Evolutionary conservation across 2,329 filamentous ascomycete species (phyloP), one percentile per base, ranked within the genome.

Genomic region (Teratosphaeria gauchensis): DNA sequence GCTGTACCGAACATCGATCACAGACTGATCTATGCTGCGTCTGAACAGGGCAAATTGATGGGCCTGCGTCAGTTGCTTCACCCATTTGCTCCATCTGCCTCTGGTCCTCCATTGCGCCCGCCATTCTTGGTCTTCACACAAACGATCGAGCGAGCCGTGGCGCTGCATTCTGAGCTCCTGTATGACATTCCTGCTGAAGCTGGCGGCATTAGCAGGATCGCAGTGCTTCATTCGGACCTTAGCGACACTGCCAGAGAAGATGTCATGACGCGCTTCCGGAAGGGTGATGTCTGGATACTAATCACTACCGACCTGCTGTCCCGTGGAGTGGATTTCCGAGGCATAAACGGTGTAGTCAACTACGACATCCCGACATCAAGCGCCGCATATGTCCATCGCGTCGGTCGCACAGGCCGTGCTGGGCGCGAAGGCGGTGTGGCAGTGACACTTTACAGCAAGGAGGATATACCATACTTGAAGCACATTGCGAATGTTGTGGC

Each of bases 91-190:
- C 76, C 77, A 11, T 80, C 84, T 0, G 80, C 84, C 31, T 77
- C 79, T 6, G 65, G 68, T 21, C 73, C 78, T 7, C 75, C 78
- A 2, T 79, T 97, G 53, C 85, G 89, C 0, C 90, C 94, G 0
- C 94, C 94, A 0, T 96, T 96, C 75, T 81, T 99, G 5, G 87
- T 99, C 61, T 99, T 99, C 73, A 94, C 92, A 0, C 94, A 99
- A 75, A 96, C 92, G 0, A 96, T 99, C 59, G 87, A 92, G 56
- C 85, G 94, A 66, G 94, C 94, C 0, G 84, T 88, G 33, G 91
- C 94, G 4, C 81, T 99, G 1, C 86, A 95, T 71, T 86, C 89
- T 35, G 94, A 99, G 73, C 82, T 99, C 32, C 86, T 90, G 62
- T 99, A 96, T 75, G 94, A 99, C 71, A 96, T 99, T 53, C 91